Conservation (phyloP, 441 rosid species). For the Pelargonium australe region DNA sequence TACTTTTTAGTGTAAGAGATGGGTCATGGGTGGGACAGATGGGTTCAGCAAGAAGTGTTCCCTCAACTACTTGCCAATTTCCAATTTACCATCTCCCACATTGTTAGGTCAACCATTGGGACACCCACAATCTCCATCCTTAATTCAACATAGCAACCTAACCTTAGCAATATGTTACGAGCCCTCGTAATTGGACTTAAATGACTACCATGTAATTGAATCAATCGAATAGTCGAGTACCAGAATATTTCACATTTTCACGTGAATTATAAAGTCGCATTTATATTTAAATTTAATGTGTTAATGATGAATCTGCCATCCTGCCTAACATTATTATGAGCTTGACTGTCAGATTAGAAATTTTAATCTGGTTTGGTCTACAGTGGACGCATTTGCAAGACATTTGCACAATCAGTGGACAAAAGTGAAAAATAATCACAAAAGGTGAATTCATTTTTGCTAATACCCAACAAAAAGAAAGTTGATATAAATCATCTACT, state of each 20-base stretch:
- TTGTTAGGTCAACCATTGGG: slow-evolving; percentile 6
- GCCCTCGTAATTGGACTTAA: no score
- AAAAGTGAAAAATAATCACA: slow-evolving; percentile 1
- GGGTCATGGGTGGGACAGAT: neutral
- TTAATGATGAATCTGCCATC: neutral
- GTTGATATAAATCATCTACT: neutral
- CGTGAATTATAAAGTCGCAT: no score
- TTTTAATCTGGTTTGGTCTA: neutral
- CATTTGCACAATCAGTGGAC: neutral
- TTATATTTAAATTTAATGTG: neutral
- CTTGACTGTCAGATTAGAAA: neutral
- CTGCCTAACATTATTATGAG: neutral
- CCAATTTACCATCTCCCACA: neutral
- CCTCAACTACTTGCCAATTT: neutral
- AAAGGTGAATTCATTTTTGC: neutral
- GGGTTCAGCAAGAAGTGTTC: slow-evolving; percentile 3
- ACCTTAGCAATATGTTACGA: neutral
- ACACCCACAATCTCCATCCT: neutral
- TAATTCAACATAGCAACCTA: neutral
- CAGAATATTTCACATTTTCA: no score
- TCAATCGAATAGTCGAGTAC: no score
- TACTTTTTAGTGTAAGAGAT: neutral
- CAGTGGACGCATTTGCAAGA: neutral
- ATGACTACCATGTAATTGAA: no score
- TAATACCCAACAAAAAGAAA: neutral